A percentile compares a stretch with the other conserved stretches of the same genome.
These are phyloP conservation scores for Aspergillus sp. DNA, from an alignment of 2,329 filamentous ascomycete species.

Conservation along the genomic window DNA sequence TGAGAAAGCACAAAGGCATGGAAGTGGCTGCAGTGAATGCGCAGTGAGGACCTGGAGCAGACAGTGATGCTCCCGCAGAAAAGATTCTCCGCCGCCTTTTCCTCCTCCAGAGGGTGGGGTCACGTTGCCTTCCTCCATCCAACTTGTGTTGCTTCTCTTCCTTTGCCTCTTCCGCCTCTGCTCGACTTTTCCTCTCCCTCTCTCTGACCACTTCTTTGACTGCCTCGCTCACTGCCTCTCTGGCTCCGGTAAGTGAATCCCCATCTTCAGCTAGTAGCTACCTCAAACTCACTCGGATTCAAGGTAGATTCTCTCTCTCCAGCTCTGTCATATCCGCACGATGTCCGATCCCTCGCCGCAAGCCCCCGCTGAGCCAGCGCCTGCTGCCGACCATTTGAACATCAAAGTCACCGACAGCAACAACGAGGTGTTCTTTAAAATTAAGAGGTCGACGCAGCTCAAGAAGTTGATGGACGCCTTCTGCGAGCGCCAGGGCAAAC, in stretches of 20 bases:
- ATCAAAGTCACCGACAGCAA: slow-evolving; percentile 99
- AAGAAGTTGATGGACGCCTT: slow-evolving; percentile 99
- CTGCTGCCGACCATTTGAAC: slow-evolving; percentile 73
- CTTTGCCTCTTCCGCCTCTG: background rate
- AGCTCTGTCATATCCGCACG: slow-evolving; percentile 31
- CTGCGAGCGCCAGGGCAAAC: slow-evolving; percentile 92
- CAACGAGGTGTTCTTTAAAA: slow-evolving; percentile 99
- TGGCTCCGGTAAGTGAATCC: no score
- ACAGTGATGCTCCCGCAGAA: slow-evolving; percentile 23
- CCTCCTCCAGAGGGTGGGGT: slow-evolving; percentile 18
- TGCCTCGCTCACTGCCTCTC: no score
- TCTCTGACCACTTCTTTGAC: no score
- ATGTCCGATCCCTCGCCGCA: slow-evolving; percentile 29
- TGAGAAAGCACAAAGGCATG: slow-evolving; percentile 1
- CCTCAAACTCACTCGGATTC: background rate
- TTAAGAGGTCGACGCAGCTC: slow-evolving; percentile 90
- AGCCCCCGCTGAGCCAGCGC: slow-evolving; percentile 10
- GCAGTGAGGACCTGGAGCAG: background rate
- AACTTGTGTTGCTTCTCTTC: slow-evolving; percentile 3
- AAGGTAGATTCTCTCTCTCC: background rate
- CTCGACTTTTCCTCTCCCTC: slow-evolving; percentile 1
- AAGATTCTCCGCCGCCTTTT: slow-evolving; percentile 28
- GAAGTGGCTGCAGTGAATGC: slow-evolving; percentile 2
- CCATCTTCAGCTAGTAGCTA: no score
- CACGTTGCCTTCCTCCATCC: background rate